These are phyloP conservation scores for Obelidium mucronatum DNA, from an alignment of 192 early-diverging fungal species.

Conservation along the genomic window DNA sequence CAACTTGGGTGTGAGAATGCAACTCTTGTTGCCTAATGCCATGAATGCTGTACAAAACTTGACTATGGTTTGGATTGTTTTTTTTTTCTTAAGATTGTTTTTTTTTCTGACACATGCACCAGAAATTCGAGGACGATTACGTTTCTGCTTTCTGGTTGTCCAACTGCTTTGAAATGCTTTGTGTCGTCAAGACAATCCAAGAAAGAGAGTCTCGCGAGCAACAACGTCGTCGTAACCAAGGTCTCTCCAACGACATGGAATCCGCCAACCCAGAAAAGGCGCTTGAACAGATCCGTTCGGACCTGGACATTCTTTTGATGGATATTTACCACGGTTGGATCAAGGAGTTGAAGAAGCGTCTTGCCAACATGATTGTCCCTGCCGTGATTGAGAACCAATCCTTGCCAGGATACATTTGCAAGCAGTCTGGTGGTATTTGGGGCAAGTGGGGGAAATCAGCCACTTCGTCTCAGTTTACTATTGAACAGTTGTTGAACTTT, in stretches of 20 bases:
- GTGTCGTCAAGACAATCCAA: conserved; percentile 79
- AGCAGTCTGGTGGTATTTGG: conserved; percentile 89
- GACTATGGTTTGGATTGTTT: conserved; percentile 41
- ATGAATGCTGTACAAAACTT: conserved; percentile 70
- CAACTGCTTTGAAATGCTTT: conserved; percentile 94
- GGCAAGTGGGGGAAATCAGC: conserved; percentile 86
- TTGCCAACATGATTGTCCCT: conserved; percentile 94
- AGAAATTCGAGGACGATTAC: conserved; percentile 82
- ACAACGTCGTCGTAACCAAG: conserved; percentile 52
- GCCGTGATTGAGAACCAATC: conserved; percentile 97
- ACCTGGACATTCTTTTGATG: conserved; percentile 88
- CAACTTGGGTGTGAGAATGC: conserved; percentile 83
- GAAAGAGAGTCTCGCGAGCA: conserved; percentile 59
- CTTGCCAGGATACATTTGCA: conserved; percentile 90
- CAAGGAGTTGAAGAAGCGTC: conserved; percentile 94
- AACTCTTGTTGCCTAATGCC: conserved; percentile 83
- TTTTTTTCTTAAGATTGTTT: conserved; percentile 6
- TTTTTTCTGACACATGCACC: not conserved
- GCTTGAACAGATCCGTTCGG: conserved; percentile 86
- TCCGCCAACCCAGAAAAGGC: conserved; percentile 68
- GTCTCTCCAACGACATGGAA: conserved; percentile 35
- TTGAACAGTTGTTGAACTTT: conserved; percentile 94
- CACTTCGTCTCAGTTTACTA: conserved; percentile 81
- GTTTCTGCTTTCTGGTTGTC: conserved; percentile 96
- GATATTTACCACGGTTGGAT: conserved; percentile 99